phyloP scores from a whole-genome alignment of 2,329 filamentous ascomycete species.

The Exutisphaerella laricina region DNA sequence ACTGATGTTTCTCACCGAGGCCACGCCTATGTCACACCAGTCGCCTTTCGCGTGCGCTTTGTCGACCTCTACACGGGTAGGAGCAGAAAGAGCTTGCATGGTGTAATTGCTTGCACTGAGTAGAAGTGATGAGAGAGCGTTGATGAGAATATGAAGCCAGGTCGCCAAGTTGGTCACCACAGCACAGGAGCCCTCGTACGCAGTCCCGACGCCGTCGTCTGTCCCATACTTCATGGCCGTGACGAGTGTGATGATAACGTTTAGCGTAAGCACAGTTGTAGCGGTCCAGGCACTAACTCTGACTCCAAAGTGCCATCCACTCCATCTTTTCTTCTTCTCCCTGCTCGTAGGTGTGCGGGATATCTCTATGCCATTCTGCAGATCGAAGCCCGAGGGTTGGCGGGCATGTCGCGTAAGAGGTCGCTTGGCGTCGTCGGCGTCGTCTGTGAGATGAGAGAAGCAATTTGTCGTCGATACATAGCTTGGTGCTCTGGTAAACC shows the following conservation, averaged over 20 bases:
- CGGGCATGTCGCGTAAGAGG: slow-evolving; percentile 7
- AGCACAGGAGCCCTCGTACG: slow-evolving; percentile 23
- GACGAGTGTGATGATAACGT: slow-evolving; percentile 15
- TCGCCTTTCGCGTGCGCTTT: slow-evolving; percentile 39
- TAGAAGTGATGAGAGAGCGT: slow-evolving; percentile 42
- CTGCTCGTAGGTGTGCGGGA: slow-evolving; percentile 1
- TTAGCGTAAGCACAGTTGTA: slow-evolving; percentile 13
- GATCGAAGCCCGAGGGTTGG: slow-evolving; percentile 2
- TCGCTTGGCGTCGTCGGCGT: slow-evolving; percentile 6
- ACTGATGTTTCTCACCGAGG: slow-evolving; percentile 38
- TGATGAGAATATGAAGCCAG: slow-evolving; percentile 43
- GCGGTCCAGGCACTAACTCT: slow-evolving; percentile 10
- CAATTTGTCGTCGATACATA: slow-evolving; percentile 12
- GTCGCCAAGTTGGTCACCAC: slow-evolving; percentile 14
- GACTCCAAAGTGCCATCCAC: slow-evolving; percentile 31
- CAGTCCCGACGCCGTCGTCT: slow-evolving; percentile 16
- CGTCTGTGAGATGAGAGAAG: slow-evolving; percentile 1
- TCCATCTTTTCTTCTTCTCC: slow-evolving; percentile 9
- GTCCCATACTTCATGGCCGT: slow-evolving; percentile 6
- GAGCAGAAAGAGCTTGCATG: slow-evolving; percentile 49
- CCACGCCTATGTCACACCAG: slow-evolving; percentile 45
- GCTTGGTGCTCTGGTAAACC: slow-evolving; percentile 7
- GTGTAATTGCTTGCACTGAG: slow-evolving; percentile 47
- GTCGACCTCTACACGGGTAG: slow-evolving; percentile 47
- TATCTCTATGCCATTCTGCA: not conserved